Percentiles rank a stretch among this genome's conserved stretches.
Conservation (phyloP, 73 alveolate species). For the Paramecium sexaurelia region DNA sequence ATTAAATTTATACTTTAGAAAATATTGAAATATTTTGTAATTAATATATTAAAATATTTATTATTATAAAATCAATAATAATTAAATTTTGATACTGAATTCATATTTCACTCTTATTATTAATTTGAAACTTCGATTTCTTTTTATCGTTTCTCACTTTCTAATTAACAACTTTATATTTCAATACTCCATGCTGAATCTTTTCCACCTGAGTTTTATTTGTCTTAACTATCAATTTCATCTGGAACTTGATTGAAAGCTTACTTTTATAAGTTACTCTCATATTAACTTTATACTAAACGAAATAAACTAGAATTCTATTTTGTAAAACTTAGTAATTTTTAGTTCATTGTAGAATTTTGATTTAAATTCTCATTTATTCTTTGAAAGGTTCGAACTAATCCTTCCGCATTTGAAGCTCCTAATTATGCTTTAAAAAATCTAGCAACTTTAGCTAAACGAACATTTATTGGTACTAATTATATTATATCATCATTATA, state of each 20-base stretch:
- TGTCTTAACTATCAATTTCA: background rate
- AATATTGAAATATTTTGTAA: background rate
- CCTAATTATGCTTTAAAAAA: constrained; percentile 35
- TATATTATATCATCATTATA: background rate
- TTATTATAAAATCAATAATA: background rate
- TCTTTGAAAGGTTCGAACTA: background rate
- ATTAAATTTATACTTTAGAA: background rate
- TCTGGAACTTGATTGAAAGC: background rate
- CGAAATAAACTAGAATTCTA: background rate
- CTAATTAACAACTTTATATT: background rate
- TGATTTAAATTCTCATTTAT: constrained; percentile 1
- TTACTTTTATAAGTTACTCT: background rate
- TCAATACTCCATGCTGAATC: background rate
- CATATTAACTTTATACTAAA: background rate
- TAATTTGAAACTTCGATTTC: background rate
- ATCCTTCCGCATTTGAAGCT: background rate
- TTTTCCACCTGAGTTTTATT: background rate
- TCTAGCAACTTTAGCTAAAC: constrained; percentile 32
- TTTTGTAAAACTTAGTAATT: background rate
- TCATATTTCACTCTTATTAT: background rate
- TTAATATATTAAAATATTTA: too few species aligned
- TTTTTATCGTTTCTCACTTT: background rate
- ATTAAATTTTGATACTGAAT: background rate
- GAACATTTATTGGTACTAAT: constrained; percentile 26
- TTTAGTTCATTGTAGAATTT: background rate